phyloP scores from a whole-genome alignment of 169 alveolate species.

The Perkinsus chesapeaki region DNA sequence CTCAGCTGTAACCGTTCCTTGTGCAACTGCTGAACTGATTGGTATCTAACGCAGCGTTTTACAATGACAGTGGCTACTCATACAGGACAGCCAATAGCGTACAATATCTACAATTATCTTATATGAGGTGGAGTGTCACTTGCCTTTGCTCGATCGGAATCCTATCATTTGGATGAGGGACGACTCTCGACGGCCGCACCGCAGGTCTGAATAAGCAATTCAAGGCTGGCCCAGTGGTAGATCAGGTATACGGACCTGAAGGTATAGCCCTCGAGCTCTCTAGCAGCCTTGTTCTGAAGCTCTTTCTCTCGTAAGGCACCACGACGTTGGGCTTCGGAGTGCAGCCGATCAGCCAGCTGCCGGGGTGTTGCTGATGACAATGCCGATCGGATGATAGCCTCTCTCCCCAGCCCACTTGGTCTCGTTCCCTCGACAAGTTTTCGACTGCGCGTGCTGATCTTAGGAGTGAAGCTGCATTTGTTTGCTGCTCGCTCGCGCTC shows the following conservation, averaged over 20 bases:
- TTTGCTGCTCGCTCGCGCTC: not conserved
- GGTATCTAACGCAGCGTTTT: not conserved
- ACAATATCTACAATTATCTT: too few relatives aligned
- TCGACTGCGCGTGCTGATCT: not conserved
- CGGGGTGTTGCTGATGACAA: not conserved
- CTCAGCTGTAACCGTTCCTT: not conserved
- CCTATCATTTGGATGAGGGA: not conserved
- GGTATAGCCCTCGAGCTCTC: not conserved
- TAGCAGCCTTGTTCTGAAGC: not conserved
- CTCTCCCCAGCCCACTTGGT: not conserved
- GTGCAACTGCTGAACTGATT: not conserved
- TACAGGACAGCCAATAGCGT: not conserved
- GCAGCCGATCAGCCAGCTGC: not conserved
- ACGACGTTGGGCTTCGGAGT: not conserved
- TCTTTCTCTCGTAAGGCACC: not conserved
- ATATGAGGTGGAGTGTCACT: not conserved
- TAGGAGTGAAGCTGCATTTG: not conserved
- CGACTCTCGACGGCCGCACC: not conserved
- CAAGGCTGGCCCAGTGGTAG: not conserved
- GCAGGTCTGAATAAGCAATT: not conserved
- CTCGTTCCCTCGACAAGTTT: not conserved
- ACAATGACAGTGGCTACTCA: too few relatives aligned
- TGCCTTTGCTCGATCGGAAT: not conserved
- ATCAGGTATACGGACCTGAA: not conserved
- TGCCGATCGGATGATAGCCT: not conserved